Conservation (phyloP, 805 yeast species). For the Cyberlindnera xishuangbannaensis region DNA sequence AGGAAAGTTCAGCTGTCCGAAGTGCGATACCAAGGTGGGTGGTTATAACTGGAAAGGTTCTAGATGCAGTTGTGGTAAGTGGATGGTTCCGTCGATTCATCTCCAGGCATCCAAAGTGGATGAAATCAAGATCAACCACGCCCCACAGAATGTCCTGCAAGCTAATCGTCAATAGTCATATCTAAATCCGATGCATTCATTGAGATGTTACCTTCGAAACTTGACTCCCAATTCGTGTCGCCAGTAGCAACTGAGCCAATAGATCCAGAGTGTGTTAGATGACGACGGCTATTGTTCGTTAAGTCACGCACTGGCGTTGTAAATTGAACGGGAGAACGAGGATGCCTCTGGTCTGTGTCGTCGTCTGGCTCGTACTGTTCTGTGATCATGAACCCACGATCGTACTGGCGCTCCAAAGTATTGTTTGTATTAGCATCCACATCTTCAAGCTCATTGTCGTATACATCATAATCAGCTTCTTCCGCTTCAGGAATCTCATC, state of each 20-base stretch:
- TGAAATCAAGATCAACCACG: conserved; percentile 27
- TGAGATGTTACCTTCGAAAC: conserved; percentile 22
- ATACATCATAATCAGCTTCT: conserved; percentile 38
- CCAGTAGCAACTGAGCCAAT: no score
- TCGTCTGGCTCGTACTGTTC: conserved; percentile 21
- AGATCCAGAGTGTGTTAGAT: conserved; percentile 9
- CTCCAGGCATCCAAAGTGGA: conserved; percentile 80
- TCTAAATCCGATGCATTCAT: conserved; percentile 35
- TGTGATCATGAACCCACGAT: conserved; percentile 22
- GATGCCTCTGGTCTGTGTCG: conserved; percentile 3
- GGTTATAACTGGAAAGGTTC: conserved; percentile 94
- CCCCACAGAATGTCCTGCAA: conserved; percentile 11
- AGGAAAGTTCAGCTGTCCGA: conserved; percentile 83
- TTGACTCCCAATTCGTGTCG: no score
- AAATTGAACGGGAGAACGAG: conserved; percentile 18
- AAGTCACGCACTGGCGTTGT: conserved; percentile 12
- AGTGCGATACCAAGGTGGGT: conserved; percentile 81
- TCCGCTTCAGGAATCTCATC: conserved; percentile 15
- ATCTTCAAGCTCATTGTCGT: conserved; percentile 30
- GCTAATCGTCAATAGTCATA: conserved; percentile 37
- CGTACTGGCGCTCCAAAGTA: conserved; percentile 22
- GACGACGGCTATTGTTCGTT: conserved; percentile 4
- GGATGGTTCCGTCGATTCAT: conserved; percentile 92
- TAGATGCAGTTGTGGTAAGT: conserved; percentile 88
- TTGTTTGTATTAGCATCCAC: no score